Evolutionary conservation across 495 filamentous ascomycete genomes (phyloP).

Genomic region (Talaromyces liani): DNA sequence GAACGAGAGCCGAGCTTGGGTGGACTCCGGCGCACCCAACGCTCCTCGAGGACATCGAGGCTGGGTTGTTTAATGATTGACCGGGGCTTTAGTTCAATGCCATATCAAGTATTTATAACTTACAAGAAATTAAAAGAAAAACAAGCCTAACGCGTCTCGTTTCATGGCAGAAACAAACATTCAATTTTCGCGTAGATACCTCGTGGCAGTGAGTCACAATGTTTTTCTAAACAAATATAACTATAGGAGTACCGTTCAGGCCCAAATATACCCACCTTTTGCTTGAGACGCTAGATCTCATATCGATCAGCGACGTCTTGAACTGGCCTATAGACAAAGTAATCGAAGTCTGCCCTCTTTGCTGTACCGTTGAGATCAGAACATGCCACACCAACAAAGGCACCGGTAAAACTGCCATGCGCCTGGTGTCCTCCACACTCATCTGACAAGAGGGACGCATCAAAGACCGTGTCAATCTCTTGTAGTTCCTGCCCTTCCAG

Average conservation of each 20-base stretch:
- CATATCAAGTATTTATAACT: neutral
- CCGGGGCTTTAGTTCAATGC: neutral
- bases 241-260: neutral
- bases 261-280: neutral
- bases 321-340: constrained; percentile 7
- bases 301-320: constrained; percentile 7
- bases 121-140: neutral
- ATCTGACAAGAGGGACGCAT: constrained; percentile 7
- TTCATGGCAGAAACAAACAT: neutral
- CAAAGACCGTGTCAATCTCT: neutral
- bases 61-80: constrained; percentile 8
- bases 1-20: constrained; percentile 30
- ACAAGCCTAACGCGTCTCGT: neutral
- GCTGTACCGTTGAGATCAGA: constrained; percentile 8
- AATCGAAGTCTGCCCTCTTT: constrained; percentile 1
- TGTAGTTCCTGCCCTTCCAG: constrained; percentile 5
- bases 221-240: neutral
- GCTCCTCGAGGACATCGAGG: constrained; percentile 30
- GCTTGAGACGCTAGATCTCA: neutral
- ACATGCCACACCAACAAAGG: constrained; percentile 8
- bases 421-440: constrained; percentile 10
- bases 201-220: neutral
- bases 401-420: constrained; percentile 8
- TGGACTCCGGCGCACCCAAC: constrained; percentile 26
- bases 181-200: neutral